Evolutionary conservation across 169 alveolate species (phyloP), one percentile per base, ranked within the genome.

Genomic region (Plasmodium fragile): DNA sequence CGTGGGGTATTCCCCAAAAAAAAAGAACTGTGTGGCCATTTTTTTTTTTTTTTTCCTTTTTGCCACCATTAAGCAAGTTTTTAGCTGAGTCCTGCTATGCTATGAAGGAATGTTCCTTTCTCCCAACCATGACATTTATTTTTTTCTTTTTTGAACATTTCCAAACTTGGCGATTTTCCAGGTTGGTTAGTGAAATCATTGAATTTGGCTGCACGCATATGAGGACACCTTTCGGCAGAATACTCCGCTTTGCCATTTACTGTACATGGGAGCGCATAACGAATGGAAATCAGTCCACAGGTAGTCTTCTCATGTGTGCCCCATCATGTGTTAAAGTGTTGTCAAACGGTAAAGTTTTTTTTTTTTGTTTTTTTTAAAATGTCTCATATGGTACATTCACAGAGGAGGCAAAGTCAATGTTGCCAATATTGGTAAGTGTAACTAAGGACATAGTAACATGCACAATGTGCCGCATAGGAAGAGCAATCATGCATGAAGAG

Each of bases 261-360:
- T 52, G 84, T 84, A 85, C 93, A 84, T 84, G 28, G 39, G 69
- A 84, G 93, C 79, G 93, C 93, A 83, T 83, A 83, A 53, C 59
- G 5, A 43, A 22, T 52, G 43, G 16, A 1, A 13, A 22, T 25
- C 55, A 25, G 32, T 28, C n/a, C 71, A 80, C 72, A 80, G 69
- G 34, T 8, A 52, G 25, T 75, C 75, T 34, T 65, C 28, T 22
- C 75, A 65, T 6, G n/a, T 65, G 0, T 25, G 34, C 0, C 75
- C 34, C 75, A 65, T 65, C 34, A 8, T 7, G 13, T 65, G 75
- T 65, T 6, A 25, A 65, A 65, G 34, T 65, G 18, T 10, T 65
- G 75, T 18, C 11, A 65, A 25, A 65, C 34, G 34, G 28, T 65
- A 65, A 18, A 55, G 30, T 55, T 4, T 16, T 55, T 18, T 55